Evolutionary conservation across 352 stramenopile genomes (phyloP).

Genomic region (Phytophthora ohioensis): DNA sequence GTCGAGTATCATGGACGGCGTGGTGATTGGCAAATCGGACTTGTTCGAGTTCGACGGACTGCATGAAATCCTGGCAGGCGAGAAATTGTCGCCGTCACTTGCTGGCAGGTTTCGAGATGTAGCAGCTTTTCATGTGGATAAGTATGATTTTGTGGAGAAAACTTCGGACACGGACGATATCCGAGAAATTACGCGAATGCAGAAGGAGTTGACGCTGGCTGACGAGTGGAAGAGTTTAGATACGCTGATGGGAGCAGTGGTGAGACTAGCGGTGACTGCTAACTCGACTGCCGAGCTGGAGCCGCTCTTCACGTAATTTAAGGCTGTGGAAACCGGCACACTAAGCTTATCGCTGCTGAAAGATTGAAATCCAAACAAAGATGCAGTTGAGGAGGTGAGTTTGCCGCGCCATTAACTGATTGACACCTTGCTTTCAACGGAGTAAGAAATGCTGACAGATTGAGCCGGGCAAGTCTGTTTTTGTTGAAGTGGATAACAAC

Average conservation of each 20-base stretch:
- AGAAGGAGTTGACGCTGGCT: slow-evolving; percentile 27
- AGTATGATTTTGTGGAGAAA: slow-evolving; percentile 21
- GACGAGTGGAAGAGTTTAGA: slow-evolving; percentile 34
- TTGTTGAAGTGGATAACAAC: slow-evolving; percentile 3
- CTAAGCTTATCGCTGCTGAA: neutral
- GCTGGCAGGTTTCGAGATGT: slow-evolving; percentile 17
- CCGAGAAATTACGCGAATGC: slow-evolving; percentile 23
- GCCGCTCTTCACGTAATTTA: slow-evolving; percentile 31
- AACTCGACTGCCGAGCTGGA: slow-evolving; percentile 46
- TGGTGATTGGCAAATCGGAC: slow-evolving; percentile 25
- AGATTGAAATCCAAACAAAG: too few species aligned
- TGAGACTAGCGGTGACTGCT: slow-evolving; percentile 31
- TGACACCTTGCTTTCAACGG: too few species aligned
- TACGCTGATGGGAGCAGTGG: slow-evolving; percentile 43
- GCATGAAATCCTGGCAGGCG: slow-evolving; percentile 25
- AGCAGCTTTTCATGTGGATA: slow-evolving; percentile 31
- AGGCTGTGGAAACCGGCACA: too few species aligned
- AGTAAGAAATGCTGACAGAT: neutral
- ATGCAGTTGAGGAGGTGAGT: too few species aligned
- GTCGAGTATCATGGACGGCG: slow-evolving; percentile 26
- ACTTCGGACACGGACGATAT: slow-evolving; percentile 19
- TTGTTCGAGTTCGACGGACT: slow-evolving; percentile 40
- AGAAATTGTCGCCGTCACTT: slow-evolving; percentile 8
- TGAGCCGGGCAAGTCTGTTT: neutral
- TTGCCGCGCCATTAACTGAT: too few species aligned